phyloP scores from a whole-genome alignment of 345 rosid species.

The Salix koriyanagi region DNA sequence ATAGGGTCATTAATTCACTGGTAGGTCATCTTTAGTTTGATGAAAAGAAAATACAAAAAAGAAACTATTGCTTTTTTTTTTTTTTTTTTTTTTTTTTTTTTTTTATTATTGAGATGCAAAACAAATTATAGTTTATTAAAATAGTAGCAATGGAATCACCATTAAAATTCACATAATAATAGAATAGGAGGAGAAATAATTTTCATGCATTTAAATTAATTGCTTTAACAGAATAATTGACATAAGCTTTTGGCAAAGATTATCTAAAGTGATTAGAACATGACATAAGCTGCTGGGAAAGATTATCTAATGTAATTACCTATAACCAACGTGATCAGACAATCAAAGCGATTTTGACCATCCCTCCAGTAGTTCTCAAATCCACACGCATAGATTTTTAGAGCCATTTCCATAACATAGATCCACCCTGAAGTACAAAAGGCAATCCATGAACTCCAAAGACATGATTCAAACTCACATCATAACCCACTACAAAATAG shows the following conservation, averaged over 20 bases:
- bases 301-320: slow-evolving; percentile 39
- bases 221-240: not conserved
- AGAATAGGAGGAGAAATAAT: not conserved
- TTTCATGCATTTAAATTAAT: not conserved
- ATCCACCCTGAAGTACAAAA: slow-evolving; percentile 73
- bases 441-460: slow-evolving; percentile 14
- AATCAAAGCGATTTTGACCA: slow-evolving; percentile 93
- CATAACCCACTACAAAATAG: not conserved
- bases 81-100: no score
- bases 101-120: no score
- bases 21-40: not conserved
- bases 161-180: not conserved
- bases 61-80: no score
- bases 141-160: not conserved
- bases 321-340: slow-evolving; percentile 78
- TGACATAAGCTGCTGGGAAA: not conserved
- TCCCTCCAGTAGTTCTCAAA: slow-evolving; percentile 92
- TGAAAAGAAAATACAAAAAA: not conserved
- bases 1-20: not conserved
- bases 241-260: not conserved
- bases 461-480: not conserved
- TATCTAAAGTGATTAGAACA: slow-evolving; percentile 19
- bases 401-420: slow-evolving; percentile 91
- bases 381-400: slow-evolving; percentile 80
- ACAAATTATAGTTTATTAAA: not conserved